A percentile compares a stretch with the other conserved stretches of the same genome.
Conservation (phyloP, 2,329 filamentous ascomycete species). For the Macrophomina phaseolina region DNA sequence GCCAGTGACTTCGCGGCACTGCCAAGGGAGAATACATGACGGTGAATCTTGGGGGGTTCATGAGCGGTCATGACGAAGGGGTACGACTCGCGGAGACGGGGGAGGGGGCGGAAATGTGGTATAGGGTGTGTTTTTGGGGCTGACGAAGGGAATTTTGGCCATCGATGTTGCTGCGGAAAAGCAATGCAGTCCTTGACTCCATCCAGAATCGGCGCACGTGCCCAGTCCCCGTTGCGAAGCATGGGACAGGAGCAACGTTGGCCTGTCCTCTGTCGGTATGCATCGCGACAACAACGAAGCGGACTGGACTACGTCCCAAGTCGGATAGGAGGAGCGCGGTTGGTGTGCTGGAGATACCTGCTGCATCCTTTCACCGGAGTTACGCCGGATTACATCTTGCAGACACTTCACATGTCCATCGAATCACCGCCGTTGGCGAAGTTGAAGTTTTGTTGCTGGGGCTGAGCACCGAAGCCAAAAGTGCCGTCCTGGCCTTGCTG, state of each 20-base stretch:
- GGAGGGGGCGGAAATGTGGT: slow-evolving; percentile 6
- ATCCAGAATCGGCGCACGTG: slow-evolving; percentile 26
- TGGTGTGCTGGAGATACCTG: background rate
- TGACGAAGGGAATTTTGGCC: slow-evolving; percentile 18
- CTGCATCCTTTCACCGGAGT: slow-evolving; percentile 11
- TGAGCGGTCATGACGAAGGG: slow-evolving; percentile 29
- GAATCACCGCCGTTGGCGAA: slow-evolving; percentile 80
- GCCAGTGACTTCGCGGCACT: slow-evolving; percentile 25
- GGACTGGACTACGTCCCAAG: background rate
- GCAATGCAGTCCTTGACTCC: slow-evolving; percentile 14
- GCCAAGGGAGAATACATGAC: slow-evolving; percentile 28
- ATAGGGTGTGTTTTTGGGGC: slow-evolving; percentile 16
- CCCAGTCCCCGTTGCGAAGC: slow-evolving; percentile 1
- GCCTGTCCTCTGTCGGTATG: slow-evolving; percentile 24
- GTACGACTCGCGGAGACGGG: slow-evolving; percentile 26
- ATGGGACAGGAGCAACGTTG: slow-evolving; percentile 12
- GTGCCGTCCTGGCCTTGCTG: slow-evolving; percentile 73
- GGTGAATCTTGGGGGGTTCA: slow-evolving; percentile 29
- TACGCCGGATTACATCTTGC: slow-evolving; percentile 6
- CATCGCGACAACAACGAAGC: slow-evolving; percentile 16
- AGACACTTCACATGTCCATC: slow-evolving; percentile 71
- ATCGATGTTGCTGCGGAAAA: slow-evolving; percentile 25
- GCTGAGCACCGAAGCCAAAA: slow-evolving; percentile 76
- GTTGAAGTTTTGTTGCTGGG: slow-evolving; percentile 79
- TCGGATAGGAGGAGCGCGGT: slow-evolving; percentile 5